Percentiles rank a stretch among this genome's conserved stretches.
phyloP scores from a whole-genome alignment of 805 yeast species.

The Kregervanrija pseudodelftensis region DNA sequence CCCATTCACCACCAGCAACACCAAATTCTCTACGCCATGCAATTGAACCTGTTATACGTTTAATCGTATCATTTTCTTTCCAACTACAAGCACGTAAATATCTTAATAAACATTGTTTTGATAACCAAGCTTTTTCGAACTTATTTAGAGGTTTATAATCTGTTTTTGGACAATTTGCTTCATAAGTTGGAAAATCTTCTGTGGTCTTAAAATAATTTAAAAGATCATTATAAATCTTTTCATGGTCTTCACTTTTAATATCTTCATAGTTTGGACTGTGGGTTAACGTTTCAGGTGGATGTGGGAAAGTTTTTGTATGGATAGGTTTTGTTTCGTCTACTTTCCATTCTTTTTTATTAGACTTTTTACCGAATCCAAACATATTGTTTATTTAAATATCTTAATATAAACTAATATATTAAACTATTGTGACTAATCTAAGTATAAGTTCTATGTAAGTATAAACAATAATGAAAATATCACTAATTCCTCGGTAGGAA shows the following conservation, averaged over 20 bases:
- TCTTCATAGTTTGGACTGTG: constrained; percentile 38
- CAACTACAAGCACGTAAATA: constrained; percentile 92
- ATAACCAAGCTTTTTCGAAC: constrained; percentile 81
- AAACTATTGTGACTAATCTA: too few relatives aligned
- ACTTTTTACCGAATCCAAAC: constrained; percentile 25
- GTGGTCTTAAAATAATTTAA: constrained; percentile 50
- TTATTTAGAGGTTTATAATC: constrained; percentile 33
- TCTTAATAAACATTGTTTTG: constrained; percentile 82
- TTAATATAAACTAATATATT: neutral
- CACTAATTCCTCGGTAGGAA: too few relatives aligned
- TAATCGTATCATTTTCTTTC: constrained; percentile 61
- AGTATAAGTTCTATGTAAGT: too few relatives aligned
- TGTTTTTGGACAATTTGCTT: constrained; percentile 30
- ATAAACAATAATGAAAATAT: too few relatives aligned
- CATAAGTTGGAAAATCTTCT: constrained; percentile 41
- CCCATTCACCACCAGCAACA: constrained; percentile 42
- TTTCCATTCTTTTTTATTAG: constrained; percentile 21
- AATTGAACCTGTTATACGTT: constrained; percentile 65
- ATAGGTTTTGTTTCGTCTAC: constrained; percentile 18
- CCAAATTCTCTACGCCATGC: constrained; percentile 96
- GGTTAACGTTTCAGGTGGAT: constrained; percentile 33
- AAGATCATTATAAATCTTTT: constrained; percentile 49
- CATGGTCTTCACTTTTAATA: constrained; percentile 44
- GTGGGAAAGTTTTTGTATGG: constrained; percentile 40
- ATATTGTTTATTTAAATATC: constrained; percentile 7